These are phyloP conservation scores for Plasmodium vinckei DNA, from an alignment of 169 alveolate genomes.

Conservation along the genomic window DNA sequence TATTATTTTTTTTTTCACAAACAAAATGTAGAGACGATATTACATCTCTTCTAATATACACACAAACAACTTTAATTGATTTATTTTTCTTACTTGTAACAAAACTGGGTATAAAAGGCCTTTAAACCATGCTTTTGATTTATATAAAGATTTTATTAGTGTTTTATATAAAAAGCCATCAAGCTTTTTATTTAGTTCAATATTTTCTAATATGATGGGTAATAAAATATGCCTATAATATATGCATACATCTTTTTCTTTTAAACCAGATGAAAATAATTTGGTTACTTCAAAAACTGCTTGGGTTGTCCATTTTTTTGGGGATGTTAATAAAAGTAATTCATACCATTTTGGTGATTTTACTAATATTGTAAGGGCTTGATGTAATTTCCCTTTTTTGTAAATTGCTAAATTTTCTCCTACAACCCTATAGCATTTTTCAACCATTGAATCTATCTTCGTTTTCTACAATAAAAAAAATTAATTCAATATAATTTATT, in stretches of 20 bases:
- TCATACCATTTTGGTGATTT: slow-evolving; percentile 95
- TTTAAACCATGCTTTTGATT: slow-evolving; percentile 97
- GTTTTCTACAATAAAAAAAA: not conserved
- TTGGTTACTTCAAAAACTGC: slow-evolving; percentile 94
- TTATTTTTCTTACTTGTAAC: slow-evolving; percentile 83
- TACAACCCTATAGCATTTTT: slow-evolving; percentile 42
- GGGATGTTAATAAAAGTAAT: slow-evolving; percentile 92
- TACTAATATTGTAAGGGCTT: slow-evolving; percentile 94
- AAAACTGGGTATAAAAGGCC: slow-evolving; percentile 95
- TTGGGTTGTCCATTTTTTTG: slow-evolving; percentile 95
- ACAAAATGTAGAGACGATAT: too few species aligned
- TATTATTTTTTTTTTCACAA: too few species aligned
- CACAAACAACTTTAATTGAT: not conserved
- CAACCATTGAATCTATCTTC: slow-evolving; percentile 37
- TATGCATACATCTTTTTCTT: slow-evolving; percentile 81
- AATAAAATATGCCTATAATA: slow-evolving; percentile 31
- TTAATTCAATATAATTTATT: not conserved
- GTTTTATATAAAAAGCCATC: slow-evolving; percentile 94
- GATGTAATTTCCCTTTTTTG: slow-evolving; percentile 95
- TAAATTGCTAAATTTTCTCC: slow-evolving; percentile 86
- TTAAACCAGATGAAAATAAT: slow-evolving; percentile 92
- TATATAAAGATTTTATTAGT: slow-evolving; percentile 94
- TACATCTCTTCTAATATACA: too few species aligned
- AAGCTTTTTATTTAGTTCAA: slow-evolving; percentile 88
- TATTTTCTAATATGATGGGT: slow-evolving; percentile 78